Base-by-base conservation (phyloP, 345 rosid species). In the Jatropha curcas region DNA sequence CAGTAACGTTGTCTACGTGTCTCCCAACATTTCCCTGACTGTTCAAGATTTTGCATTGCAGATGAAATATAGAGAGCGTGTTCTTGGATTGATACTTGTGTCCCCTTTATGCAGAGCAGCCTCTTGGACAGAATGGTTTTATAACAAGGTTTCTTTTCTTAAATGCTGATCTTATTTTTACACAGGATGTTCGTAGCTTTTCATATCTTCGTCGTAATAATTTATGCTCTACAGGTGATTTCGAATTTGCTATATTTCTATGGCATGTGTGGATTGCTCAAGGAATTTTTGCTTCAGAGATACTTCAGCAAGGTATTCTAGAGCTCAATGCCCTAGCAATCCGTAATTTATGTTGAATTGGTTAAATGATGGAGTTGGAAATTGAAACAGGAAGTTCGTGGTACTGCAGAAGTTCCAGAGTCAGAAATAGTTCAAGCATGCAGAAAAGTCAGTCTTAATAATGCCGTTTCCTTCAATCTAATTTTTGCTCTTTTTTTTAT, bases 61-160 rank as follows among this genome's bases (percentile, higher is more conserved):
- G 99, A 84, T 91, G 91, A 95, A 92, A 84, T 88, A 95, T 80
- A 86, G 89, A 84, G 90, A 88, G 69, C 91, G 96, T 67, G 99
- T 91, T 68, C 74, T 84, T 74, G 99, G 99, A 20, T 76, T 95
- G 75, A 92, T 95, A 83, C 97, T 95, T 71, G 82, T 95, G 64
- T 92, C 99, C 79, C 99, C 99, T 55, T 82, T 95, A 77, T 92
- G 97, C 87, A 87, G 79, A 78, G 85, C 90, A 25, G 97, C 99
- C 34, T 95, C 99, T 64, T 95, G 98, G 98, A 82, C 97, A 48
- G 98, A 92, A 64, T 78, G 82, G 82, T 37, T 78, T 33, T 78
- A 73, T 51, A 78, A 78, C 78, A 78, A 78, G 77, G 82, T 78
- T 46, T 30, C 43, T 31, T 51, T 56, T 25, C 17, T 35, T 37